A percentile compares a stretch with the other conserved stretches of the same genome.
Conservation (phyloP, 192 early-diverging fungal genomes). For the Podila epicladia region DNA sequence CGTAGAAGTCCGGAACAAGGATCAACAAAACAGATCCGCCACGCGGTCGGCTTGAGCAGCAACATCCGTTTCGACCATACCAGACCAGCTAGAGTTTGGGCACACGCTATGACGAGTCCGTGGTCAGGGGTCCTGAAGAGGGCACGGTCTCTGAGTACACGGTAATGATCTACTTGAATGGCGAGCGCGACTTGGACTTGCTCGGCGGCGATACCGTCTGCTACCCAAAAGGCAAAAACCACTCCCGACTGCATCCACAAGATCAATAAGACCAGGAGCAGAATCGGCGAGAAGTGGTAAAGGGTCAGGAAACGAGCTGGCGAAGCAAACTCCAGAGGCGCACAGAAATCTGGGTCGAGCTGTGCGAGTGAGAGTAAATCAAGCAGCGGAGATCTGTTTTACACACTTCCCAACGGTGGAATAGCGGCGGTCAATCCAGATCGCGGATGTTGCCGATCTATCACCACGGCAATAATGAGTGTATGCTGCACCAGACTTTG, state of each 20-base stretch:
- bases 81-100: constrained; percentile 67
- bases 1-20: constrained; percentile 33
- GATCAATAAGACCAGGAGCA: neutral
- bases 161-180: constrained; percentile 67
- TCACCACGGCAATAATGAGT: constrained; percentile 69
- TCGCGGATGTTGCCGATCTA: constrained; percentile 61
- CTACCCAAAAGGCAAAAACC: constrained; percentile 36
- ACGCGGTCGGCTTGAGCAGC: constrained; percentile 58
- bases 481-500: constrained; percentile 66
- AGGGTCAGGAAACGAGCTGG: neutral
- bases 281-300: neutral
- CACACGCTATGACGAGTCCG: constrained; percentile 68
- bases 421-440: constrained; percentile 63
- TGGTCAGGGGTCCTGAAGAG: constrained; percentile 54
- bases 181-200: constrained; percentile 39
- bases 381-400: constrained; percentile 58
- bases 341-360: neutral
- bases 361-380: constrained; percentile 13
- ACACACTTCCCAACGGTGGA: constrained; percentile 57
- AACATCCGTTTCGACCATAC: constrained; percentile 72
- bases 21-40: constrained; percentile 25
- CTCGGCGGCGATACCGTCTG: constrained; percentile 35
- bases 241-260: neutral
- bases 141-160: constrained; percentile 65
- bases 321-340: neutral